Evolutionary conservation across 1,284 basidiomycete genomes (phyloP).

Genomic region (Cystobasidium sp.): DNA sequence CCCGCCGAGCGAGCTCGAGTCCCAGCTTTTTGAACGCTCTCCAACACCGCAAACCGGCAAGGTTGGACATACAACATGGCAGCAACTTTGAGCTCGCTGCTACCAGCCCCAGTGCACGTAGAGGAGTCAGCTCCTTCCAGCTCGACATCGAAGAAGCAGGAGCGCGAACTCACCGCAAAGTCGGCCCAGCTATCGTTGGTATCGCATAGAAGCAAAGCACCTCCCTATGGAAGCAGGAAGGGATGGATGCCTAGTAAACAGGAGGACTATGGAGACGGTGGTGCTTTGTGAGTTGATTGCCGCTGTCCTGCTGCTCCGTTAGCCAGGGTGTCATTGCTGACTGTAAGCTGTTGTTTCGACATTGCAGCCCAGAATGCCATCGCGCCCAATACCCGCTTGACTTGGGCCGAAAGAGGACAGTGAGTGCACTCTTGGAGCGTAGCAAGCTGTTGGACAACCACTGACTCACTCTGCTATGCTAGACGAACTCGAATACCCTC

Average conservation of each 20-base stretch:
- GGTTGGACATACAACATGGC: constrained; percentile 19
- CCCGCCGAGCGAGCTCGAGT: neutral
- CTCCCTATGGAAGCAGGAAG: constrained; percentile 79
- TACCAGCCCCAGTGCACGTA: constrained; percentile 34
- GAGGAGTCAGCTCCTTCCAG: constrained; percentile 15
- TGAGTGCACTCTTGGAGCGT: constrained; percentile 55
- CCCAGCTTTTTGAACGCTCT: neutral
- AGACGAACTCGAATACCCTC: constrained; percentile 89
- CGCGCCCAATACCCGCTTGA: constrained; percentile 95
- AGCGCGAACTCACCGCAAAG: constrained; percentile 30
- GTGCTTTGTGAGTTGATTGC: constrained; percentile 63
- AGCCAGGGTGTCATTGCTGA: neutral
- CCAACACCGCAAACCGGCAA: neutral
- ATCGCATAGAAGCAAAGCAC: constrained; percentile 54
- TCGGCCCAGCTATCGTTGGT: constrained; percentile 33
- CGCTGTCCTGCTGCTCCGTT: too few relatives aligned
- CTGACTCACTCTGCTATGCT: neutral
- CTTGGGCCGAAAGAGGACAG: constrained; percentile 88
- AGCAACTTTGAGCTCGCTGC: constrained; percentile 35
- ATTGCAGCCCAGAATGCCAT: constrained; percentile 80
- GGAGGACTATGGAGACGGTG: constrained; percentile 90
- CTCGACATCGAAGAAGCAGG: constrained; percentile 11
- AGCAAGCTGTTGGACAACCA: neutral
- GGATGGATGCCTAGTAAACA: constrained; percentile 83
- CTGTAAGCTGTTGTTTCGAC: neutral